These are phyloP conservation scores for Phanerodontia chrysosporium DNA, from an alignment of 768 basidiomycete species.

Conservation along the genomic window DNA sequence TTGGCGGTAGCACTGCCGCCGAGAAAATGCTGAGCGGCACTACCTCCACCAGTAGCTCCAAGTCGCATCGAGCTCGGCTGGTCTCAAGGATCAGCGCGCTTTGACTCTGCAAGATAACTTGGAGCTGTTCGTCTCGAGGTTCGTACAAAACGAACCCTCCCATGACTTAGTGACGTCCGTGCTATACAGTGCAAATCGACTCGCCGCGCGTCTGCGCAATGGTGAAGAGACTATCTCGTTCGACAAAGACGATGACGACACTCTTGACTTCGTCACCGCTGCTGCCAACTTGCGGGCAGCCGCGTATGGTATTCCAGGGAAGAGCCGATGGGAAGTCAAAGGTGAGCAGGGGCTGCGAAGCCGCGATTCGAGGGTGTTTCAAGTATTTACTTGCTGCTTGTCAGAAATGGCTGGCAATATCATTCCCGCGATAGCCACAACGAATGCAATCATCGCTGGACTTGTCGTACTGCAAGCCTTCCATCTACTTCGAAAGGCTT, in stretches of 20 bases:
- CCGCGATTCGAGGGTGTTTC: too few relatives aligned
- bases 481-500: slow-evolving; percentile 69
- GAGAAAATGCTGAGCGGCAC: slow-evolving; percentile 17
- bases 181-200: slow-evolving; percentile 83
- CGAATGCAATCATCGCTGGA: slow-evolving; percentile 95
- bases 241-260: slow-evolving; percentile 98
- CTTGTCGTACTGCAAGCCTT: slow-evolving; percentile 91
- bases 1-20: slow-evolving; percentile 17
- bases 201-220: slow-evolving; percentile 62
- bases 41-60: neutral
- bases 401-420: slow-evolving; percentile 98
- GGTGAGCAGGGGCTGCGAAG: too few relatives aligned
- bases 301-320: slow-evolving; percentile 83
- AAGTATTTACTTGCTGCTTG: neutral
- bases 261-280: slow-evolving; percentile 94
- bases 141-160: too few relatives aligned
- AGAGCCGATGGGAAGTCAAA: slow-evolving; percentile 97
- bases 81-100: slow-evolving; percentile 79
- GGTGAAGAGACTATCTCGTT: slow-evolving; percentile 78
- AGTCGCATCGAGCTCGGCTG: slow-evolving; percentile 13
- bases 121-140: slow-evolving; percentile 84
- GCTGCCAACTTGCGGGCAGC: slow-evolving; percentile 88
- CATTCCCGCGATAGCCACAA: slow-evolving; percentile 98
- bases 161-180: too few relatives aligned
- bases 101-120: slow-evolving; percentile 79